These are phyloP conservation scores for Fusarium sp. DNA, from an alignment of 2,329 filamentous ascomycete species.

Conservation along the genomic window DNA sequence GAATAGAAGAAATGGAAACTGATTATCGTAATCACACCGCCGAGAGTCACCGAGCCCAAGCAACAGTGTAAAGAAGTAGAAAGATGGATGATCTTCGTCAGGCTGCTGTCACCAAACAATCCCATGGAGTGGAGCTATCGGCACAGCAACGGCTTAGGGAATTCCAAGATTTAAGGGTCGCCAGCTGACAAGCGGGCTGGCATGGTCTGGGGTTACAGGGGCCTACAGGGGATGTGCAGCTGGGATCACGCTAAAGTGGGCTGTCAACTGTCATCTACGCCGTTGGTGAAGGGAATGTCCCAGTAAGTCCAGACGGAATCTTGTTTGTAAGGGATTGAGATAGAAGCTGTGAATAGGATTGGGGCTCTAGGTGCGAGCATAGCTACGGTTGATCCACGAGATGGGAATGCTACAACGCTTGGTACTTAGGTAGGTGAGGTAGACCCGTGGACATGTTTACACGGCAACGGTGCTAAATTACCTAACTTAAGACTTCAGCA, in stretches of 20 bases:
- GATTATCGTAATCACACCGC: not conserved
- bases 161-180: slow-evolving; percentile 22
- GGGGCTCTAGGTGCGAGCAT: not conserved
- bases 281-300: slow-evolving; percentile 7
- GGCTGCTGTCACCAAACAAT: slow-evolving; percentile 16
- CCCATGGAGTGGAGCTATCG: slow-evolving; percentile 11
- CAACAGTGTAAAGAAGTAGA: not conserved
- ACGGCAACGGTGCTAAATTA: not conserved
- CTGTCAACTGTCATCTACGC: slow-evolving; percentile 8
- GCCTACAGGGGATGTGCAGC: slow-evolving; percentile 6
- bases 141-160: slow-evolving; percentile 17
- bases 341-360: not conserved
- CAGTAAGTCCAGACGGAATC: not conserved
- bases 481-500: not conserved
- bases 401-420: not conserved
- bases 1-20: slow-evolving; percentile 14
- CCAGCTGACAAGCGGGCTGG: slow-evolving; percentile 7
- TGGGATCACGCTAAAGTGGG: slow-evolving; percentile 5
- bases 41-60: slow-evolving; percentile 7
- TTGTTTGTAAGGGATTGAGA: not conserved
- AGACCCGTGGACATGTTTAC: not conserved
- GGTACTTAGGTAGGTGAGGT: too few species aligned
- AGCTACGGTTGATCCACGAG: not conserved
- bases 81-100: not conserved
- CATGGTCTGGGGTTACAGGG: slow-evolving; percentile 15